These are phyloP conservation scores for Rhizoctonia solani DNA, from an alignment of 1,284 basidiomycete genomes.

Conservation along the genomic window DNA sequence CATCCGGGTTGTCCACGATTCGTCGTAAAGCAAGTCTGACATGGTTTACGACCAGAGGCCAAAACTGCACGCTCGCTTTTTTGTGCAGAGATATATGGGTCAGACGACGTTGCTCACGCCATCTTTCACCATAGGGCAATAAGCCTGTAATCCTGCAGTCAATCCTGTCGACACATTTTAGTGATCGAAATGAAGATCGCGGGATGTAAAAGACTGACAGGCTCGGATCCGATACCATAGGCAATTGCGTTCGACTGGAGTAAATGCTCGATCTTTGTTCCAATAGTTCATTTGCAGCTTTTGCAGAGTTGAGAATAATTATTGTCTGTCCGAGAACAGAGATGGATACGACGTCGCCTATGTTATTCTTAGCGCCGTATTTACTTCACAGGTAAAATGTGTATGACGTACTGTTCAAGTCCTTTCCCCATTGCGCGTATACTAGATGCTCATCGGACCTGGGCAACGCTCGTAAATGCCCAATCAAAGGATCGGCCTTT, in stretches of 20 bases:
- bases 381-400: not conserved
- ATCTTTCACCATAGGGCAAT: conserved; percentile 18
- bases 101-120: conserved; percentile 23
- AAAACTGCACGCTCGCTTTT: conserved; percentile 11
- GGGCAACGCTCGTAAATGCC: conserved; percentile 7
- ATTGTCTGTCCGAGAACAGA: conserved; percentile 33
- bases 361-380: not conserved
- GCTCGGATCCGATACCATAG: conserved; percentile 20
- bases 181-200: not conserved
- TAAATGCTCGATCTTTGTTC: conserved; percentile 36
- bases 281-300: conserved; percentile 36
- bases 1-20: not conserved
- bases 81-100: conserved; percentile 7
- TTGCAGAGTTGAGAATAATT: conserved; percentile 35
- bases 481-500: conserved; percentile 7
- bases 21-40: conserved; percentile 4
- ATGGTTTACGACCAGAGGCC: conserved; percentile 6
- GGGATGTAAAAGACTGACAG: not conserved
- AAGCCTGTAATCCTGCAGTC: conserved; percentile 6
- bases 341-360: conserved; percentile 35
- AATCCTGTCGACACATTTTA: not conserved
- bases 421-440: conserved; percentile 5
- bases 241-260: conserved; percentile 31
- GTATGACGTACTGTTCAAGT: not conserved
- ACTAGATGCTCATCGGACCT: conserved; percentile 1